A percentile compares a stretch with the other conserved stretches of the same genome.
Evolutionary conservation across 306 rosid genomes (phyloP).

Genomic region (Elaeagnus macrophylla): DNA sequence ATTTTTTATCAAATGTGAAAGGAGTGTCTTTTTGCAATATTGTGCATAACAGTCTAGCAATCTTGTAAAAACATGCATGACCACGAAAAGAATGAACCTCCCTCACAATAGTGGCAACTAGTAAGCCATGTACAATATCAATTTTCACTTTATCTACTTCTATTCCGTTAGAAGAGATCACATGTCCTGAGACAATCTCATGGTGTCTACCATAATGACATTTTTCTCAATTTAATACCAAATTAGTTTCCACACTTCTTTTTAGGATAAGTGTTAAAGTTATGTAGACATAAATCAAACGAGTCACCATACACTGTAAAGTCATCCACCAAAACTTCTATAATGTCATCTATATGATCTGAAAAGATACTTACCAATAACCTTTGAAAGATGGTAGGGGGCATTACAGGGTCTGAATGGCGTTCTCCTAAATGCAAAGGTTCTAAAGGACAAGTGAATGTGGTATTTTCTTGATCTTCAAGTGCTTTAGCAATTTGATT

Average conservation of each 20-base stretch:
- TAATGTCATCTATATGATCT: no score
- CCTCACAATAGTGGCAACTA: no score
- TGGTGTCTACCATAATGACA: background rate
- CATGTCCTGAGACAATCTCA: no score
- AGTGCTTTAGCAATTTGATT: background rate
- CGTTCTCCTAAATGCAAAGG: background rate
- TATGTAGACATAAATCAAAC: background rate
- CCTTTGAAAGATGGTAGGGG: no score
- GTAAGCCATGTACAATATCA: background rate
- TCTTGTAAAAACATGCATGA: background rate
- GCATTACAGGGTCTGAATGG: no score
- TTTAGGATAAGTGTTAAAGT: background rate
- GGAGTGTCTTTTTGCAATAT: background rate
- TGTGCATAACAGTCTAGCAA: background rate
- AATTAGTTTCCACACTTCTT: background rate
- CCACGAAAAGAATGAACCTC: background rate
- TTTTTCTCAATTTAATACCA: background rate
- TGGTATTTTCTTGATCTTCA: background rate
- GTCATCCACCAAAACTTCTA: background rate
- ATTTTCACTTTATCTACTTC: background rate
- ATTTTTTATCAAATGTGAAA: background rate
- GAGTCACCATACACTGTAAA: background rate
- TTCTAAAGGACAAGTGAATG: background rate
- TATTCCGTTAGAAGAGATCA: background rate
- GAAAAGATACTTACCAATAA: no score